These are phyloP conservation scores for Citrus cavaleriei DNA, from an alignment of 345 rosid genomes.

Conservation along the genomic window DNA sequence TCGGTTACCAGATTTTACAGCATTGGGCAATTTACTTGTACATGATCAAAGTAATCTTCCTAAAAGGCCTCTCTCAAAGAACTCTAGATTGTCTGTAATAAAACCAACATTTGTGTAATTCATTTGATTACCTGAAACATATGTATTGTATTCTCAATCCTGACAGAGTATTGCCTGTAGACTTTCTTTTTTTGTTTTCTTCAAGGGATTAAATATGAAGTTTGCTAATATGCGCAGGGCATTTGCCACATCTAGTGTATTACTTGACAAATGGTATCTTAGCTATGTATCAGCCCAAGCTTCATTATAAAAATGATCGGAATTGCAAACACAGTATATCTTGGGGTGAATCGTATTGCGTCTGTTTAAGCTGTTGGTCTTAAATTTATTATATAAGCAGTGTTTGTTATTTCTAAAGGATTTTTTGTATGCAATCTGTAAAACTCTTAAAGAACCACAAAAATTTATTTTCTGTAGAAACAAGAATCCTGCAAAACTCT, in stretches of 20 bases:
- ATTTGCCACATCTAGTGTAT: not conserved
- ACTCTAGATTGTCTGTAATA: not conserved
- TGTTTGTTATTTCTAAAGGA: too few species aligned
- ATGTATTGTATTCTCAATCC: not conserved
- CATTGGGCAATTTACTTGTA: slow-evolving; percentile 11
- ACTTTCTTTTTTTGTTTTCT: not conserved
- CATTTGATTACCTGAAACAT: not conserved
- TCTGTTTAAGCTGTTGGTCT: too few species aligned
- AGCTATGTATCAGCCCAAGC: too few species aligned
- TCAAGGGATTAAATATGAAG: not conserved
- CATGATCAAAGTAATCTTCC: not conserved
- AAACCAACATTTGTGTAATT: not conserved
- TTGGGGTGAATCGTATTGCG: too few species aligned
- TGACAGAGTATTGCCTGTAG: not conserved
- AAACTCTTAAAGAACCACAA: too few species aligned
- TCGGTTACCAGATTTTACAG: not conserved
- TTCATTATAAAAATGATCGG: too few species aligned
- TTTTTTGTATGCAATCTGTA: too few species aligned
- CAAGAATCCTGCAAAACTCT: not conserved
- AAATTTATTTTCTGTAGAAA: not conserved
- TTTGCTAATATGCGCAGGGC: not conserved
- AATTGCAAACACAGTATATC: too few species aligned
- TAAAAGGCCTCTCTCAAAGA: not conserved
- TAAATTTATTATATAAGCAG: too few species aligned
- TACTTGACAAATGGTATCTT: too few species aligned